Conservation (phyloP, 768 basidiomycete genomes). For the Cystoderma amianthinum region DNA sequence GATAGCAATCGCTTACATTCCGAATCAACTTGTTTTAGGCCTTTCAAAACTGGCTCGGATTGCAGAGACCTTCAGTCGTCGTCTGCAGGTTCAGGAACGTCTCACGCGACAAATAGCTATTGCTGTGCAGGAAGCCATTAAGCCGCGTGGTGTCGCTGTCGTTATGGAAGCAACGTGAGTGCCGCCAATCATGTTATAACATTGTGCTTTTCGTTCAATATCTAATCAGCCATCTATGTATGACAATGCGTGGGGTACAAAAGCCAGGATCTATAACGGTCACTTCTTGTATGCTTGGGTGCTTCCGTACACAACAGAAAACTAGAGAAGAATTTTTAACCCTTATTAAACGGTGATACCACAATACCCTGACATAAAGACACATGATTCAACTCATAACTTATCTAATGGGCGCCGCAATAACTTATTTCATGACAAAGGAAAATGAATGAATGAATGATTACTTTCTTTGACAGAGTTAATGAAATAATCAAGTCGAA, state of each 20-base stretch:
- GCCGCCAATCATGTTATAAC: not conserved
- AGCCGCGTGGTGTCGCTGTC: constrained; percentile 95
- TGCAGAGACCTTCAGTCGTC: constrained; percentile 93
- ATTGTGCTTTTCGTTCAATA: constrained; percentile 3
- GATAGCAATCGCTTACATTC: constrained; percentile 98
- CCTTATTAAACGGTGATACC: constrained; percentile 55
- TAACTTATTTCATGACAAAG: no score
- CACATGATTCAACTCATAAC: constrained; percentile 22
- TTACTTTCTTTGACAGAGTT: constrained; percentile 4
- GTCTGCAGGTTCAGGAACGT: constrained; percentile 96
- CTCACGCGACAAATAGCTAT: constrained; percentile 96
- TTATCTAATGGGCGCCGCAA: no score
- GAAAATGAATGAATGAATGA: no score
- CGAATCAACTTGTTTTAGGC: constrained; percentile 89
- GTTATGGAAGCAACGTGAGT: constrained; percentile 98
- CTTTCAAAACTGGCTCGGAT: constrained; percentile 95
- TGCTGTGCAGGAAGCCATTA: constrained; percentile 97
- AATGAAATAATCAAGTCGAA: constrained; percentile 6
- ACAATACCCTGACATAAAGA: not conserved
- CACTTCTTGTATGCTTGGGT: constrained; percentile 97
- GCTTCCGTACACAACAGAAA: constrained; percentile 98
- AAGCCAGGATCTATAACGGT: constrained; percentile 95
- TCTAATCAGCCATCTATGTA: constrained; percentile 79
- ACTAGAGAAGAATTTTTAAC: constrained; percentile 96
- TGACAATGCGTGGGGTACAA: constrained; percentile 99